Percentiles rank a stretch among this genome's conserved stretches.
phyloP scores from a whole-genome alignment of 305 asterid genomes.

The Rubia balearica region DNA sequence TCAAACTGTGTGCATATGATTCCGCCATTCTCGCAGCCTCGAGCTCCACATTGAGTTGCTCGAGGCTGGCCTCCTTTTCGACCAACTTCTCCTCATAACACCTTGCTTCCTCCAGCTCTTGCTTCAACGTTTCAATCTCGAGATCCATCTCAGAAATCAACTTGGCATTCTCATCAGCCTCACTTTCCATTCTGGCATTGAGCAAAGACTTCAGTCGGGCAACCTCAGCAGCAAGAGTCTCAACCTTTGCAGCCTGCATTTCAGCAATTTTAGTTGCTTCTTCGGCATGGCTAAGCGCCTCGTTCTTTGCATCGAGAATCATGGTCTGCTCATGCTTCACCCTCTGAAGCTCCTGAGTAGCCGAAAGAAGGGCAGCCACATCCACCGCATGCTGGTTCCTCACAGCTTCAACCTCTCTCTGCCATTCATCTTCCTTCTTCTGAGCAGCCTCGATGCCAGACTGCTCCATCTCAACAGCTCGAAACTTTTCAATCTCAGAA shows the following conservation, averaged over 20 bases:
- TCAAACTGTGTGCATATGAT: conserved; percentile 65
- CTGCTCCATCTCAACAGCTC: conserved; percentile 87
- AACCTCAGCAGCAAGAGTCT: conserved; percentile 71
- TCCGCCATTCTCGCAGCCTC: conserved; percentile 94
- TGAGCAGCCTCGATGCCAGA: conserved; percentile 81
- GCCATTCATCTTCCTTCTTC: conserved; percentile 76
- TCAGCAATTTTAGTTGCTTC: conserved; percentile 78
- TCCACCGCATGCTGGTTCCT: conserved; percentile 76
- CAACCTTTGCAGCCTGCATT: conserved; percentile 66
- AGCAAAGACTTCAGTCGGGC: conserved; percentile 53
- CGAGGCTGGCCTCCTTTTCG: conserved; percentile 61
- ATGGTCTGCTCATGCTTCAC: conserved; percentile 67
- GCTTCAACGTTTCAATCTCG: conserved; percentile 52
- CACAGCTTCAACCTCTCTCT: conserved; percentile 67
- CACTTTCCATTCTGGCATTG: conserved; percentile 49
- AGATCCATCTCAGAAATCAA: conserved; percentile 49
- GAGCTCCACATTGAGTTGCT: conserved; percentile 76
- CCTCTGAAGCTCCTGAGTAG: conserved; percentile 69
- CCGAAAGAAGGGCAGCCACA: conserved; percentile 64
- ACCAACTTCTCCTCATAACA: conserved; percentile 41
- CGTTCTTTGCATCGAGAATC: conserved; percentile 74
- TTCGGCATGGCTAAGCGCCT: conserved; percentile 81
- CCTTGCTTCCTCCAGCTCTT: conserved; percentile 54
- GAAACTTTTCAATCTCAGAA: conserved; percentile 83
- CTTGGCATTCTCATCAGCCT: conserved; percentile 49